Base-by-base conservation (phyloP, 2,329 filamentous ascomycete species). In the Fusarium floridanum region DNA sequence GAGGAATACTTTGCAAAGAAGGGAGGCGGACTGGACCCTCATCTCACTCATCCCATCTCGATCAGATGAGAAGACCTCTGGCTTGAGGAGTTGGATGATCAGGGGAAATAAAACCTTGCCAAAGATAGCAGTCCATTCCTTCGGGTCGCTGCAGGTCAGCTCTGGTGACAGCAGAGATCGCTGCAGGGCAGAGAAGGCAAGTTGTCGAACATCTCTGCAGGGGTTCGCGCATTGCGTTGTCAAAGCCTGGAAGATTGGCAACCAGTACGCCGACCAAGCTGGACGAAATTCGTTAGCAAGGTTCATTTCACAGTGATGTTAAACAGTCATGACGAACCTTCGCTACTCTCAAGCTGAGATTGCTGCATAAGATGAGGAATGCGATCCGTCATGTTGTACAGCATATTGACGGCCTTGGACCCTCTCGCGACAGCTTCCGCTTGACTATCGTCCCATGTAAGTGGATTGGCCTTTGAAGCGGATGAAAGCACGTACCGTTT, bases 191-290 rank as follows among this genome's bases (percentile, higher is more conserved):
- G 93, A 91, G 77, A 98, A 94, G 2, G 97, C 95, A 79, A 97
- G 90, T 78, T 97, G 94, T 4, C 97, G 92, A 68, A 99, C 94
- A 78, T 98, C 95, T 64, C 96, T 93, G 80, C 95, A 98, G 1
- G 95, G 95, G 81, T 98, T 99, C 64, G 94, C 94, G 83, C 95
- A 98, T 84, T 99, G 97, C 6, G 91, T 91, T 4, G 94, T 97
- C 20, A 99, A 86, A 7, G 95, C 94, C 76, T 95, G 91, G 83
- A 99, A 97, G 29, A 99, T 95, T 2, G 96, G 97, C 16, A 95
- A 92, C 97, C 97, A 99, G 82, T 99, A 99, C 10, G 97, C 95
- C 61, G 95, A 95, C 97, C 97, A 99, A 16, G 97, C 97, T 94
- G 14, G 73, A n/a, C 56, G 16, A 7, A 24, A 37, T n/a, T 34